Conservation (phyloP, 495 filamentous ascomycete species). For the Rostrohypoxylon terebratum region DNA sequence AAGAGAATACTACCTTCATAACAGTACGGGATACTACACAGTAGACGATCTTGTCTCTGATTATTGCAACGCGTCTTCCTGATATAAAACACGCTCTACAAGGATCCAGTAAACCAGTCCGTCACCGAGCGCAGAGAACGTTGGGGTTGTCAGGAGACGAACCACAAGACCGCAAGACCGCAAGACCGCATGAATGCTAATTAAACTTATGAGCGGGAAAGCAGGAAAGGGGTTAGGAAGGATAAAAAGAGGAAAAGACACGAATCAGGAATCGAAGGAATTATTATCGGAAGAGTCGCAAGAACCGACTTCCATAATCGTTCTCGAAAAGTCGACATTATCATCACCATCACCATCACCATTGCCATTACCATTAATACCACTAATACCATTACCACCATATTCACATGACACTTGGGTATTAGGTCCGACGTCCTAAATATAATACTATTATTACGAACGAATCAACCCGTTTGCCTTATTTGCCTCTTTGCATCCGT, state of each 20-base stretch:
- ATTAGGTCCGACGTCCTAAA: no score
- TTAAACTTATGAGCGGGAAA: slow-evolving; percentile 39
- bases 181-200: slow-evolving; percentile 37
- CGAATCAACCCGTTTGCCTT: not conserved
- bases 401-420: not conserved
- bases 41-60: slow-evolving; percentile 17
- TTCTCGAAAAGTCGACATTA: slow-evolving; percentile 18
- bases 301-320: slow-evolving; percentile 24
- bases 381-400: not conserved
- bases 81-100: slow-evolving; percentile 42
- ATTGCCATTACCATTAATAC: not conserved
- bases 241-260: slow-evolving; percentile 10
- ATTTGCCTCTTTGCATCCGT: slow-evolving; percentile 19
- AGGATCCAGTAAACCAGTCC: slow-evolving; percentile 30
- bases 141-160: slow-evolving; percentile 17
- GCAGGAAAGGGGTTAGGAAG: slow-evolving; percentile 23
- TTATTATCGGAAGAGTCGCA: not conserved
- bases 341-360: no score
- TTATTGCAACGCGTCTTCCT: slow-evolving; percentile 39
- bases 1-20: slow-evolving; percentile 4
- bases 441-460: not conserved
- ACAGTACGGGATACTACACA: no score
- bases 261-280: slow-evolving; percentile 12
- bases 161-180: no score
- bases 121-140: slow-evolving; percentile 26